Base-by-base conservation (phyloP, 768 basidiomycete species). In the Serendipita sp. region DNA sequence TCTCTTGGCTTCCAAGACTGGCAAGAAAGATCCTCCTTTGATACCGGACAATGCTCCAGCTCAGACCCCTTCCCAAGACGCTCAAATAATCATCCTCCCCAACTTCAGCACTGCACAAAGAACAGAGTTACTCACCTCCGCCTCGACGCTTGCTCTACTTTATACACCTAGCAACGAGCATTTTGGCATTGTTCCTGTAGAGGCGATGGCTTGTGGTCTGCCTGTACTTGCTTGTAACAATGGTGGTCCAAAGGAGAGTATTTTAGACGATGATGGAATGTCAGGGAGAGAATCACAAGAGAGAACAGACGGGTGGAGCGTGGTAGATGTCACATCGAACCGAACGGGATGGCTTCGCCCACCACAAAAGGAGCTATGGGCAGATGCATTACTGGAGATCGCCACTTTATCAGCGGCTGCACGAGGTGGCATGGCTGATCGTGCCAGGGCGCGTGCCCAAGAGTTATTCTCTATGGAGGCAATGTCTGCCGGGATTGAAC, bases 81-180 rank as follows among this genome's bases (percentile, higher is more conserved):
- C 88, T 0, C 81, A 90, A 67, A 76, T 98, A 41, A 75, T 92
- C 32, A 89, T 99, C 75, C 78, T 97, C n/a, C 82, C 93, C 67
- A 97, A 96, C 75, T 93, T 96, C 73, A 85, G 88, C 1, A 87
- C 86, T 3, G 69, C 77, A 0, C 95, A 98, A 72, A 87, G 94
- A 35, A 84, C 88, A 0, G 85, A 85, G 4, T 81, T 98, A 0
- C 83, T 99, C 44, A 81, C 76, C 11, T 79, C 83, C 3, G 72
- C 81, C 0, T 81, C 79, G 3, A 89, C 91, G 0, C 74, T 83
- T 15, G 89, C 83, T 0, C 78, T 98, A 0, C 79, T 99, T 4
- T 99, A 99, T 73, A 99, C 95, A 0, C 96, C 95, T 0, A 77
- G 81, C 5, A 95, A 95, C 73, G 95, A 99, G 70, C 95, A 99